Base-by-base conservation (phyloP, 768 basidiomycete species). In the Pulveroboletus sp. region DNA sequence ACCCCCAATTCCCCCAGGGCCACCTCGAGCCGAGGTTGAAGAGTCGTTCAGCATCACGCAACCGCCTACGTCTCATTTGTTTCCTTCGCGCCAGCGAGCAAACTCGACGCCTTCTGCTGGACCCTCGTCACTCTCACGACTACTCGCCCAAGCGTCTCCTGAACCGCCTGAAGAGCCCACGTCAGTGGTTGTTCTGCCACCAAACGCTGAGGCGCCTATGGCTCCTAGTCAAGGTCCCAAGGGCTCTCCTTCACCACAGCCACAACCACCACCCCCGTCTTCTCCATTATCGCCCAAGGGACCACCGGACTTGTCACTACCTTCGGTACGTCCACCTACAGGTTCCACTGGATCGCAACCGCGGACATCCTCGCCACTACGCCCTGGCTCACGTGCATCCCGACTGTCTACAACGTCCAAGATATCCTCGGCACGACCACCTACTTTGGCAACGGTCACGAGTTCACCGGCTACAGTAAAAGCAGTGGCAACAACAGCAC, bases 71-170 rank as follows among this genome's bases (percentile, higher is more conserved):
- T 82, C 84, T 2, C 84, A 79, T 51, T 71, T 85, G 38, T 86
- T 87, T 59, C 80, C 83, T 10, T 67, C 73, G 15, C 81, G 86
- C 10, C 69, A 77, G 5, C 78, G 88, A 38, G 72, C 84, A 17
- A 83, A 79, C 56, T 84, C 85, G 13, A 82, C 84, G 8, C 83
- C 84, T 6, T 72, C 76, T 11, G 83, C 81, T 5, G 84, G 87
- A 10, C 87, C 84, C 1, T 90, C 89, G 6, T 89, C 88, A 3
- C 72, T 92, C 52, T 90, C 89, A 13, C 80, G 86, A 26, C 71
- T 92, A 4, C 72, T 91, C 21, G 89, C 89, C 0, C 89, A 91
- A 58, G 89, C 89, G 5, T 69, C 75, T 17, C 62, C 73, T 21
- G 65, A 67, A 24, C 36, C 43, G n/a, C 14, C 47, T 35, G 79